phyloP scores from a whole-genome alignment of 768 basidiomycete species.

The Heimioporus sp. region DNA sequence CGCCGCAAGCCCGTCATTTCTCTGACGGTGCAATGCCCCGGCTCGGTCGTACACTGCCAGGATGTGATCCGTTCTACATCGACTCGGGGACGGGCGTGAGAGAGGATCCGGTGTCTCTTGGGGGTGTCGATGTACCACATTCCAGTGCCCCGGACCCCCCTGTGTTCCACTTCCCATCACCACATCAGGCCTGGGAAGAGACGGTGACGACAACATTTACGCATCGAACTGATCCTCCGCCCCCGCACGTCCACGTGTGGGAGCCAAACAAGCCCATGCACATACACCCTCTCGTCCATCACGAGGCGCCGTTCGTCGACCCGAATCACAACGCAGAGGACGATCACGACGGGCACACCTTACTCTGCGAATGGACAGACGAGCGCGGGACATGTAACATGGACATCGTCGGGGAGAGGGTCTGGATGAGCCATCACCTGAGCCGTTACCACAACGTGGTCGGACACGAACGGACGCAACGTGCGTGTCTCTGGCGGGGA shows the following conservation, averaged over 20 bases:
- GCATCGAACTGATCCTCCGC: neutral
- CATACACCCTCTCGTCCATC: neutral
- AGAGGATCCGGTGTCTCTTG: neutral
- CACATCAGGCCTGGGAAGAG: conserved; percentile 10
- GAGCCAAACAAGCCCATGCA: neutral
- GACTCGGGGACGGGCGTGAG: neutral
- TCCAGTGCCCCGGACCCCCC: neutral
- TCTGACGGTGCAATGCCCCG: neutral
- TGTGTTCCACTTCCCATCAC: neutral
- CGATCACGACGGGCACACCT: conserved; percentile 6
- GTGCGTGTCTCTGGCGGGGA: conserved; percentile 20
- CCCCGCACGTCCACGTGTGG: neutral
- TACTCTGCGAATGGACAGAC: conserved; percentile 23
- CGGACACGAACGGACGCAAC: conserved; percentile 16
- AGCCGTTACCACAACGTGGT: conserved; percentile 14
- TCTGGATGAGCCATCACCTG: conserved; percentile 26
- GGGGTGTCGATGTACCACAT: neutral
- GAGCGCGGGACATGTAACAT: conserved; percentile 20
- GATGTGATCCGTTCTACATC: neutral
- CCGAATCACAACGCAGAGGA: neutral
- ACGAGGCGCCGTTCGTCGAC: neutral
- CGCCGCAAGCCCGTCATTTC: neutral
- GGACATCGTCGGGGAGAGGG: conserved; percentile 12
- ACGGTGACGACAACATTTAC: neutral
- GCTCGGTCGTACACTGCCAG: neutral